These are phyloP conservation scores for Leishmania arabica DNA, from an alignment of 208 protist genomes.

Conservation along the genomic window DNA sequence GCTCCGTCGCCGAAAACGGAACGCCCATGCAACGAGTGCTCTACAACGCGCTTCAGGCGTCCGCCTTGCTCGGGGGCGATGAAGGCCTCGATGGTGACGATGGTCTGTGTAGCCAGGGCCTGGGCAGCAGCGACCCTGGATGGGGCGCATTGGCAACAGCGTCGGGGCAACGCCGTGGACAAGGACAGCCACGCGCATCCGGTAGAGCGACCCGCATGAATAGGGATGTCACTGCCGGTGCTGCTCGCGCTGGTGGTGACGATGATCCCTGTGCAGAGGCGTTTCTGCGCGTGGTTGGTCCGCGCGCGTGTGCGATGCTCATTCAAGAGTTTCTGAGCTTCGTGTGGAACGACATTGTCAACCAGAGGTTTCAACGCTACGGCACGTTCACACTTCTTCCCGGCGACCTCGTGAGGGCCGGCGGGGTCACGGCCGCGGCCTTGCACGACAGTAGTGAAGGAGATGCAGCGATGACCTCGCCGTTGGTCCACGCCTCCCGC, in stretches of 20 bases:
- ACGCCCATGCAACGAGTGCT: conserved; percentile 79
- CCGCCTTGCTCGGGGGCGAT: conserved; percentile 45
- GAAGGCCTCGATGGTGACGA: conserved; percentile 4
- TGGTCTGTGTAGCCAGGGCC: conserved; percentile 1
- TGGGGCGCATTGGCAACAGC: background rate
- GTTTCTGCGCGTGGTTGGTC: conserved; percentile 80
- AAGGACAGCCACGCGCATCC: background rate
- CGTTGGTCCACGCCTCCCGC: conserved; percentile 33
- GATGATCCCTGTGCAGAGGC: conserved; percentile 84
- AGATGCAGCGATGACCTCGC: background rate
- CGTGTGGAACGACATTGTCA: conserved; percentile 90
- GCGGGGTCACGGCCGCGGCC: conserved; percentile 1
- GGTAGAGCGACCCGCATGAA: background rate
- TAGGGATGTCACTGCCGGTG: background rate
- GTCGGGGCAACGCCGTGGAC: background rate
- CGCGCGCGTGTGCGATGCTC: conserved; percentile 67
- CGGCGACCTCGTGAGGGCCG: conserved; percentile 75
- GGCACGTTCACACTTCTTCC: conserved; percentile 84
- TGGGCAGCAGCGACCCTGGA: background rate
- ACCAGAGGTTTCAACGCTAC: conserved; percentile 85
- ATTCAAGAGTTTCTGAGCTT: conserved; percentile 87
- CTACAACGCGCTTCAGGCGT: conserved; percentile 79
- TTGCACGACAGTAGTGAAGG: background rate
- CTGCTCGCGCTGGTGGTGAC: too few species aligned
- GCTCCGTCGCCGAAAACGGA: conserved; percentile 64